Percentiles rank a stretch among this genome's conserved stretches.
phyloP scores from a whole-genome alignment of 441 rosid genomes.

The Arabidopsis hybrid region DNA sequence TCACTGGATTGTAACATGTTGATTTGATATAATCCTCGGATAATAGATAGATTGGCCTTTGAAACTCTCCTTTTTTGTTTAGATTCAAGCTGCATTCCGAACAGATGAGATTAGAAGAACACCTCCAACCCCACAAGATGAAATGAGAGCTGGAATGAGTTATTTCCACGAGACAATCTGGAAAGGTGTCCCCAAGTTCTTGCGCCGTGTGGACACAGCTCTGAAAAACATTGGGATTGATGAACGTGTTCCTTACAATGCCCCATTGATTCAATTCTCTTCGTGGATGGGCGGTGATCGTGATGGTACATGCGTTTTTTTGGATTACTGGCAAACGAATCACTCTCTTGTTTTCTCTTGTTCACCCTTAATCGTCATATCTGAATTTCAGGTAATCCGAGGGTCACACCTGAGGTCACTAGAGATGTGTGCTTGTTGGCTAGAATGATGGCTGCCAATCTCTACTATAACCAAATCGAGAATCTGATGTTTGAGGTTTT shows the following conservation, averaged over 20 bases:
- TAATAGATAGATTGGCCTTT: background rate
- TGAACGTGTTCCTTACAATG: conserved; percentile 94
- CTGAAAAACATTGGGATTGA: conserved; percentile 87
- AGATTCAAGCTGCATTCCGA: conserved; percentile 99
- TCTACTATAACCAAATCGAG: conserved; percentile 75
- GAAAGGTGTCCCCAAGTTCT: conserved; percentile 79
- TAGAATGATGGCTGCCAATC: conserved; percentile 81
- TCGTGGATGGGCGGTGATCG: conserved; percentile 99
- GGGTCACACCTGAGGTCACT: conserved; percentile 83
- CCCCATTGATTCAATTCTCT: conserved; percentile 93
- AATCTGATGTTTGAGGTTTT: conserved; percentile 78
- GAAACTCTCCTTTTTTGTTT: conserved; percentile 12
- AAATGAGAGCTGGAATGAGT: conserved; percentile 91
- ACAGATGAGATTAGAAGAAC: conserved; percentile 97
- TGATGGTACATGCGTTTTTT: conserved; percentile 64
- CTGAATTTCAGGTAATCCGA: conserved; percentile 58
- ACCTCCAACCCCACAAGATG: conserved; percentile 97
- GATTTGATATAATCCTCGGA: background rate
- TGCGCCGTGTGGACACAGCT: conserved; percentile 82
- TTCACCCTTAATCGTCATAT: conserved; percentile 1
- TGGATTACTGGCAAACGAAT: background rate
- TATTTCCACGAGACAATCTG: conserved; percentile 85
- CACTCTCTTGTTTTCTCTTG: background rate
- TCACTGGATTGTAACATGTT: background rate
- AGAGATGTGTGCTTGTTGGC: conserved; percentile 81